Evolutionary conservation across 129 eudicot species (phyloP).

Genomic region (Ambrosia artemisiifolia): DNA sequence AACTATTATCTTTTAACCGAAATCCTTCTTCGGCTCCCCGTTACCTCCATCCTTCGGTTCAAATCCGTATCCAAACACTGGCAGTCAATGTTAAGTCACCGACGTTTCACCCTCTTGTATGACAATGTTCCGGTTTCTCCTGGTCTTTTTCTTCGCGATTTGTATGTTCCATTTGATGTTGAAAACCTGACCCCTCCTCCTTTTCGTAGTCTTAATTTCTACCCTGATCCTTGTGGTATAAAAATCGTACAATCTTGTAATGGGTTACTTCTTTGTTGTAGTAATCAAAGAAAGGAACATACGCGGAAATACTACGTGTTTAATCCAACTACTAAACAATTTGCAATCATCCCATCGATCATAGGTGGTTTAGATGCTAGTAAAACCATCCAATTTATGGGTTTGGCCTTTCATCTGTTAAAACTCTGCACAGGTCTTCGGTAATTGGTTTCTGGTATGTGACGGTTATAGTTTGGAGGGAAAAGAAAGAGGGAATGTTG

Average conservation of each 20-base stretch:
- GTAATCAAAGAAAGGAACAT: background rate
- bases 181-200: background rate
- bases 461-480: too few relatives aligned
- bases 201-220: background rate
- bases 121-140: background rate
- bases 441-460: too few relatives aligned
- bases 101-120: background rate
- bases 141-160: background rate
- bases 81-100: background rate
- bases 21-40: background rate
- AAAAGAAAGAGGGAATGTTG: too few relatives aligned
- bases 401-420: slow-evolving; percentile 18
- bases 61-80: slow-evolving; percentile 27
- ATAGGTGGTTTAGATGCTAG: background rate
- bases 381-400: background rate
- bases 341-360: background rate
- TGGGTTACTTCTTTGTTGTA: slow-evolving; percentile 11
- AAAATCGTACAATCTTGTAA: slow-evolving; percentile 7
- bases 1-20: background rate
- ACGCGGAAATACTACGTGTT: background rate
- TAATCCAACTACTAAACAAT: slow-evolving; percentile 12
- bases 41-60: background rate
- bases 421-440: too few relatives aligned
- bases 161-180: slow-evolving; percentile 1
- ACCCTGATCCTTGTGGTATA: background rate